Evolutionary conservation across 2,329 filamentous ascomycete genomes (phyloP).

Genomic region (Geosmithia flava): DNA sequence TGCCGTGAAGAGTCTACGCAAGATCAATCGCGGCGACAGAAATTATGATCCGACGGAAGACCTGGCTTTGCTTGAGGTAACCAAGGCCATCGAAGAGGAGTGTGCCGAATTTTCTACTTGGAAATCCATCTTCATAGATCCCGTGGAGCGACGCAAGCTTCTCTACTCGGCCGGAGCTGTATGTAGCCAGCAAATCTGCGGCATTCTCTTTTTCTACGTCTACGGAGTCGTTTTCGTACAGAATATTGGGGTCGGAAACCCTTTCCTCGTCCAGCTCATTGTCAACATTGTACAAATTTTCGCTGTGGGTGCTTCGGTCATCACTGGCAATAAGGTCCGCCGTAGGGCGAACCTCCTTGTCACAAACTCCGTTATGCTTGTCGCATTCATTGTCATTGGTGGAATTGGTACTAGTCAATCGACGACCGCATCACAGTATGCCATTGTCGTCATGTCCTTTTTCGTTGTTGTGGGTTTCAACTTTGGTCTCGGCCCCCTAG

Average conservation of each 20-base stretch:
- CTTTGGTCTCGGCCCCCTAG: constrained; percentile 22
- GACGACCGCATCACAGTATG: too few relatives aligned
- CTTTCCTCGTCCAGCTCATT: constrained; percentile 22
- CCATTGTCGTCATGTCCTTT: constrained; percentile 8
- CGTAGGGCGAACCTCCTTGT: constrained; percentile 19
- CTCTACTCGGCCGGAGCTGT: constrained; percentile 25
- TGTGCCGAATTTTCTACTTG: constrained; percentile 19
- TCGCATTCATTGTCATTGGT: constrained; percentile 14
- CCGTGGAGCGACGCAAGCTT: constrained; percentile 27
- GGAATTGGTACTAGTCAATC: constrained; percentile 1
- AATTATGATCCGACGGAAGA: constrained; percentile 11
- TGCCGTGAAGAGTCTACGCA: constrained; percentile 15
- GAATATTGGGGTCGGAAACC: constrained; percentile 19
- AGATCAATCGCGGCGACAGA: constrained; percentile 15
- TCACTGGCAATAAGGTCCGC: constrained; percentile 19
- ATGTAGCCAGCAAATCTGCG: constrained; percentile 28
- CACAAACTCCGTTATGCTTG: constrained; percentile 16
- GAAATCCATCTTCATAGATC: constrained; percentile 21
- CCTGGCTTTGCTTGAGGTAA: constrained; percentile 8
- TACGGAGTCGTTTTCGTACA: constrained; percentile 25
- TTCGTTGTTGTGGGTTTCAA: constrained; percentile 23
- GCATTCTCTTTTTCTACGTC: constrained; percentile 26
- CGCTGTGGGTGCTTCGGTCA: constrained; percentile 16
- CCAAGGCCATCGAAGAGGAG: constrained; percentile 9
- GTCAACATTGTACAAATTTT: constrained; percentile 23